phyloP scores from a whole-genome alignment of 2,329 filamentous ascomycete genomes.

The Torrubiellomyces zombiae region DNA sequence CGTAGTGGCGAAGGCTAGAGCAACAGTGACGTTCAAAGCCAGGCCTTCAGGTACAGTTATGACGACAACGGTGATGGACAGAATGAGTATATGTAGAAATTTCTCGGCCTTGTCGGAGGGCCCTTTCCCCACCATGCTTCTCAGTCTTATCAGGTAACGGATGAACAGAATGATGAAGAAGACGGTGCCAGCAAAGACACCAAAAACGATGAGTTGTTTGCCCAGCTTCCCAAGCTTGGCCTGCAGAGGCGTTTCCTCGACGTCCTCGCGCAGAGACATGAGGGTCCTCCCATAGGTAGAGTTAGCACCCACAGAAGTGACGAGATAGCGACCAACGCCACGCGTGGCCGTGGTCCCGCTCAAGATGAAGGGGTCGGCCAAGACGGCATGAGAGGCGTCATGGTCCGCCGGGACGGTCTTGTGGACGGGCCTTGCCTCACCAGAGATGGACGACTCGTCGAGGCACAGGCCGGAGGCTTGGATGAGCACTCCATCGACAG shows the following conservation, averaged over 20 bases:
- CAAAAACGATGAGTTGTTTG: constrained; percentile 47
- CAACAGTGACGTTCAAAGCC: constrained; percentile 42
- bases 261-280: constrained; percentile 61
- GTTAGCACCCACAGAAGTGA: constrained; percentile 57
- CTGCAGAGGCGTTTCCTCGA: constrained; percentile 63
- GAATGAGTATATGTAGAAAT: constrained; percentile 42
- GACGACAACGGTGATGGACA: constrained; percentile 41
- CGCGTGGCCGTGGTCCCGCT: constrained; percentile 65
- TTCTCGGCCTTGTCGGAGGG: constrained; percentile 34
- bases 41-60: constrained; percentile 44
- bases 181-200: constrained; percentile 20
- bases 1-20: constrained; percentile 44
- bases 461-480: constrained; percentile 36
- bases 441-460: constrained; percentile 61
- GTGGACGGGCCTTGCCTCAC: constrained; percentile 56
- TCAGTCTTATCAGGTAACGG: constrained; percentile 18
- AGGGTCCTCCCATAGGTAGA: constrained; percentile 63
- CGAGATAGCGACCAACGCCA: constrained; percentile 59
- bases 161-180: constrained; percentile 26
- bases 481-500: constrained; percentile 54
- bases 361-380: constrained; percentile 61
- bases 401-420: constrained; percentile 46
- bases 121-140: constrained; percentile 17
- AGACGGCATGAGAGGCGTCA: constrained; percentile 31
- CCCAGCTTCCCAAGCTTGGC: constrained; percentile 62